phyloP scores from a whole-genome alignment of 345 rosid genomes.

The Noccaea bulbosa region DNA sequence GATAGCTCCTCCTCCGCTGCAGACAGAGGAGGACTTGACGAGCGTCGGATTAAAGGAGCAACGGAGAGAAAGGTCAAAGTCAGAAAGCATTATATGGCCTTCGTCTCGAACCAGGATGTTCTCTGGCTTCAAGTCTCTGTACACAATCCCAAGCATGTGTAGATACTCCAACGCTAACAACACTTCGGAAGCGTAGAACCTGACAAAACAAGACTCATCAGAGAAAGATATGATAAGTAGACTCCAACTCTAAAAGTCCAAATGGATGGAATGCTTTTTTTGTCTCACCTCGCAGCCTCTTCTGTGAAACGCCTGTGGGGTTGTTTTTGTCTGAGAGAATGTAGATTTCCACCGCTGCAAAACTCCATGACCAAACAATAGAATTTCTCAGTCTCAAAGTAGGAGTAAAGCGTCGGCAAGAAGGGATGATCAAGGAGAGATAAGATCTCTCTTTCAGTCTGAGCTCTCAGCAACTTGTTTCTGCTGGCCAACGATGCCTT shows the following conservation, averaged over 20 bases:
- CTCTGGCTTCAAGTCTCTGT: slow-evolving; percentile 92
- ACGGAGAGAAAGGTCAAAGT: slow-evolving; percentile 87
- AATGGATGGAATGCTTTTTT: slow-evolving; percentile 18
- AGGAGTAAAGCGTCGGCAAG: slow-evolving; percentile 71
- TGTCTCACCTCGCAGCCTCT: slow-evolving; percentile 63
- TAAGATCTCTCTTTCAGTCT: slow-evolving; percentile 69
- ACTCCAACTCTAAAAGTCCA: not conserved
- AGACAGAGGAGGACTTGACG: slow-evolving; percentile 79
- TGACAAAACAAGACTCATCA: slow-evolving; percentile 36
- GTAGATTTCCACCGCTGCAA: slow-evolving; percentile 81
- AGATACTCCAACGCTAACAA: slow-evolving; percentile 86
- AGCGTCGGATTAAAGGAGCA: slow-evolving; percentile 85
- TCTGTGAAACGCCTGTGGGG: slow-evolving; percentile 68
- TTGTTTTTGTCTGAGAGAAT: slow-evolving; percentile 82
- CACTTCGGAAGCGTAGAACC: slow-evolving; percentile 94
- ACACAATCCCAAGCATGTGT: slow-evolving; percentile 93
- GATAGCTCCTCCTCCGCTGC: slow-evolving; percentile 53
- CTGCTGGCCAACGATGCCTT: slow-evolving; percentile 85
- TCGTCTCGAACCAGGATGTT: slow-evolving; percentile 84
- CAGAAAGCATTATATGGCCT: slow-evolving; percentile 95
- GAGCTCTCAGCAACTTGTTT: slow-evolving; percentile 79
- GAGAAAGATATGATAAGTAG: slow-evolving; percentile 26
- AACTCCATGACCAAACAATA: slow-evolving; percentile 84
- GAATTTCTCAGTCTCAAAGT: slow-evolving; percentile 74
- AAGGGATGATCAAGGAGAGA: slow-evolving; percentile 75